Conservation (phyloP, 2,329 filamentous ascomycete species). For the Cytospora leucostoma region DNA sequence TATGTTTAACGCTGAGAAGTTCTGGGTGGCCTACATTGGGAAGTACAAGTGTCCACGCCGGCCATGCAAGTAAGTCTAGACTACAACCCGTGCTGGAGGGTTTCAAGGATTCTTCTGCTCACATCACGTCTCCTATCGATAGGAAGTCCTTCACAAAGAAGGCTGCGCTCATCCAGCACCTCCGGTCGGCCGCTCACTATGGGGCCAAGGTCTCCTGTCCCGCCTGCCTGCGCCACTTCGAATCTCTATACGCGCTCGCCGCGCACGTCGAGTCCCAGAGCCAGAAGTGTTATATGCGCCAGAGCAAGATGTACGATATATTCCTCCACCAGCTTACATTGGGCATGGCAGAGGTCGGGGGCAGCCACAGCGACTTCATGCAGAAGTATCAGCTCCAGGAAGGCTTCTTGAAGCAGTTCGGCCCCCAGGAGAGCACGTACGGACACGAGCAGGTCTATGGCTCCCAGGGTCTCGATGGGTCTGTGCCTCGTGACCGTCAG, state of each 20-base stretch:
- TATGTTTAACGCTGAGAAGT: conserved; percentile 50
- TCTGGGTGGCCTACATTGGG: conserved; percentile 45
- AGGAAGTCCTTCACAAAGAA: conserved; percentile 46
- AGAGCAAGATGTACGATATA: conserved; percentile 41
- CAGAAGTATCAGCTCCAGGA: conserved; percentile 36
- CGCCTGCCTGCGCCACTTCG: conserved; percentile 46
- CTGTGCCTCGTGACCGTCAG: not conserved
- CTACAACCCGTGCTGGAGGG: no score
- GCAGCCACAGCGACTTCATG: conserved; percentile 38
- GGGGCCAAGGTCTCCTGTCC: conserved; percentile 45
- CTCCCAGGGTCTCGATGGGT: not conserved
- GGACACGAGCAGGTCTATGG: conserved; percentile 18
- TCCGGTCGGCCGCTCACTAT: conserved; percentile 46
- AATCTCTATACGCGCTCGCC: conserved; percentile 45
- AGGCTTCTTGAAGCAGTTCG: conserved; percentile 29
- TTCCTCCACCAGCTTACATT: conserved; percentile 45
- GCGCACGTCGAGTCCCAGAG: conserved; percentile 51
- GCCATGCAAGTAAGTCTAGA: conserved; percentile 50
- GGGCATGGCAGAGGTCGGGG: conserved; percentile 40
- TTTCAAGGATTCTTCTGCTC: conserved; percentile 2
- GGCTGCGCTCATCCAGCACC: conserved; percentile 43
- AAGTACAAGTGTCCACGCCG: conserved; percentile 57
- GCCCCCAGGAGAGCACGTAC: conserved; percentile 28
- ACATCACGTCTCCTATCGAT: conserved; percentile 16
- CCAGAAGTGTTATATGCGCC: conserved; percentile 45